phyloP scores from a whole-genome alignment of 495 filamentous ascomycete species.

The Aspergillus coremiiformis region DNA sequence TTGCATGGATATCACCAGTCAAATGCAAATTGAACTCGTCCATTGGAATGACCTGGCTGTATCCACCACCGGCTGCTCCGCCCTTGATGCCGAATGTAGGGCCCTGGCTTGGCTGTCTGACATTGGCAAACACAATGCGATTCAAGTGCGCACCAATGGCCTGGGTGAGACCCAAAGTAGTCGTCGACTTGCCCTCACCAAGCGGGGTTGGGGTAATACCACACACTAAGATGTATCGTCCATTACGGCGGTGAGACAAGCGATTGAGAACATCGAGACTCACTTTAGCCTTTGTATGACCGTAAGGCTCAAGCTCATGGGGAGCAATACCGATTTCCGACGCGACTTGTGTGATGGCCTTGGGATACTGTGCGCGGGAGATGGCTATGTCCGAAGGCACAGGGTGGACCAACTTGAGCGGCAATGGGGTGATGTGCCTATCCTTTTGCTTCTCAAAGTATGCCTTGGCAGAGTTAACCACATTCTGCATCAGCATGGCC shows the following conservation, averaged over 20 bases:
- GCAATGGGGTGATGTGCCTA: conserved; percentile 68
- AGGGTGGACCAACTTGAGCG: conserved; percentile 62
- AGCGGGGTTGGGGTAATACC: conserved; percentile 98
- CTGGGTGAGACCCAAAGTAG: conserved; percentile 92
- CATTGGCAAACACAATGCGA: conserved; percentile 87
- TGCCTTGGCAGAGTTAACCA: conserved; percentile 70
- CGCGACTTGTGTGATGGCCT: conserved; percentile 75
- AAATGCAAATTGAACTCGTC: conserved; percentile 98
- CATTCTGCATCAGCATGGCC: conserved; percentile 91
- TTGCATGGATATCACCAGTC: conserved; percentile 96
- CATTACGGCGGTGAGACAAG: conserved; percentile 77
- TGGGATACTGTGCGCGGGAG: conserved; percentile 81
- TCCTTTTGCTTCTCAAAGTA: conserved; percentile 78
- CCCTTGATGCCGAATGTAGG: conserved; percentile 99
- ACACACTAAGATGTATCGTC: conserved; percentile 83
- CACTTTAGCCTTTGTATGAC: conserved; percentile 90
- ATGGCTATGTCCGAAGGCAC: conserved; percentile 93
- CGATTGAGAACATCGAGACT: conserved; percentile 74
- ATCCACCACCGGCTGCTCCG: conserved; percentile 92
- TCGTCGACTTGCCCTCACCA: conserved; percentile 96
- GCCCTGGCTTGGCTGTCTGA: conserved; percentile 92
- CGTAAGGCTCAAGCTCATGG: conserved; percentile 89
- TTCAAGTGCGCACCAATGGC: conserved; percentile 87
- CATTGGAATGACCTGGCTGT: conserved; percentile 99
- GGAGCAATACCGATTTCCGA: conserved; percentile 78